Evolutionary conservation across 805 yeast species (phyloP), one percentile per base, ranked within the genome.

Genomic region (Kockiozyma suomiensis): DNA sequence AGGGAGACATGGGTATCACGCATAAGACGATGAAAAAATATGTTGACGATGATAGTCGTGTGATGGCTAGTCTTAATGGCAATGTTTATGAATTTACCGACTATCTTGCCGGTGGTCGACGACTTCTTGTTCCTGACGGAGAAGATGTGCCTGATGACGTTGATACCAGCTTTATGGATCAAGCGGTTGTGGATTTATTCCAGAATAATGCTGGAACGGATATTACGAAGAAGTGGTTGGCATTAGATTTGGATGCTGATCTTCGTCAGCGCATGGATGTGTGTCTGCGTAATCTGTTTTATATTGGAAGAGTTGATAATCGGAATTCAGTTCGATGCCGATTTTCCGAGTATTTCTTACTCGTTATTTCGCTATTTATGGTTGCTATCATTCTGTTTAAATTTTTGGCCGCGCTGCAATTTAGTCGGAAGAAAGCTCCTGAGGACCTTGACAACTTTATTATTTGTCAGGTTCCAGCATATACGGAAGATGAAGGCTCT

Each of bases 401-500:
- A 65, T 77, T 77, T 60, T 13, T 75, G 17, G 78, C 79, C 1
- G 79, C 79, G 0, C 59, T 76, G 49, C 79, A 76, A 56, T 76
- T 76, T 55, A 70, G 74, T 8, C 59, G 69, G 47, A 70, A 62
- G 54, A 67, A 65, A 30, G 65, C 64, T 35, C 78, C 79, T 1
- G 79, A 77, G 23, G 76, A 74, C 28, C 62, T 76, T 10, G 77
- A 76, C 56, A 67, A 70, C 58, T 77, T 76, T 52, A 69, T 76
- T 46, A 75, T 76, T 26, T 74, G 77, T 54, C 79, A 77, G 64
- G 81, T 83, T 13, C 85, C 87, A 2, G 84, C 84, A 48, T 83
- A 83, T 68, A 82, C 86, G 8, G 87, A 83, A 70, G 86, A 82
- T 68, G 85, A 79, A 66, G 76, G 70, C 6, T 82, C 84, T 38